Percentiles rank a stretch among this genome's conserved stretches.
phyloP scores from a whole-genome alignment of 139 green algal species.

The Coelastrella sp. region DNA sequence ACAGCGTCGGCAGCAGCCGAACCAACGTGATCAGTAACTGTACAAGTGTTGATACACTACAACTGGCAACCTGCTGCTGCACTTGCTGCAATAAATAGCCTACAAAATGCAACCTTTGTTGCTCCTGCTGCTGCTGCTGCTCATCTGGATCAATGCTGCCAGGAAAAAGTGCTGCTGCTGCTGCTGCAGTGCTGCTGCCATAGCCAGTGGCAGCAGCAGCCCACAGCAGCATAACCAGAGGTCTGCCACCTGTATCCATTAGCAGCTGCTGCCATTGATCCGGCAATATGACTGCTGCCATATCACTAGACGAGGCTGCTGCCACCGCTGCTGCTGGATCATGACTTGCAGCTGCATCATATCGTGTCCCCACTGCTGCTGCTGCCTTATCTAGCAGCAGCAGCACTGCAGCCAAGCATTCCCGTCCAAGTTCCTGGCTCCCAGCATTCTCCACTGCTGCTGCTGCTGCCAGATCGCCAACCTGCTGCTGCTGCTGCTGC shows the following conservation, averaged over 20 bases:
- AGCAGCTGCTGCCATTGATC: neutral
- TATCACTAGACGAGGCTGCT: neutral
- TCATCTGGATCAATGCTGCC: neutral
- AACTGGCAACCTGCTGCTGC: neutral
- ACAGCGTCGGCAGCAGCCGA: neutral
- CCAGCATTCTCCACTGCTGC: neutral
- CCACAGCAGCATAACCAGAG: constrained; percentile 15
- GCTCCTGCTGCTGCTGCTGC: neutral
- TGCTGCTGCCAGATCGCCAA: neutral
- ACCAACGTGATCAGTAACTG: neutral
- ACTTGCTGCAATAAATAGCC: neutral
- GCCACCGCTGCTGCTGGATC: neutral
- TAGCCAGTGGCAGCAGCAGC: constrained; percentile 19
- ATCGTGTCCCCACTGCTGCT: neutral
- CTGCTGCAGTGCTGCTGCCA: constrained; percentile 11
- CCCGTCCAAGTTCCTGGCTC: neutral
- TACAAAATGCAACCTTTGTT: neutral
- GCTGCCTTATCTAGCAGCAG: neutral
- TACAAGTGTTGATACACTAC: neutral
- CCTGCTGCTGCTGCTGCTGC: neutral
- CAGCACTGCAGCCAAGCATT: neutral
- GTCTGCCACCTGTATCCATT: neutral
- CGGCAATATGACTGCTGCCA: too few species aligned
- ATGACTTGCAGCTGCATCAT: neutral
- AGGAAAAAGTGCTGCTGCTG: neutral